Conservation (phyloP, 495 filamentous ascomycete genomes). For the Halenospora varia region DNA sequence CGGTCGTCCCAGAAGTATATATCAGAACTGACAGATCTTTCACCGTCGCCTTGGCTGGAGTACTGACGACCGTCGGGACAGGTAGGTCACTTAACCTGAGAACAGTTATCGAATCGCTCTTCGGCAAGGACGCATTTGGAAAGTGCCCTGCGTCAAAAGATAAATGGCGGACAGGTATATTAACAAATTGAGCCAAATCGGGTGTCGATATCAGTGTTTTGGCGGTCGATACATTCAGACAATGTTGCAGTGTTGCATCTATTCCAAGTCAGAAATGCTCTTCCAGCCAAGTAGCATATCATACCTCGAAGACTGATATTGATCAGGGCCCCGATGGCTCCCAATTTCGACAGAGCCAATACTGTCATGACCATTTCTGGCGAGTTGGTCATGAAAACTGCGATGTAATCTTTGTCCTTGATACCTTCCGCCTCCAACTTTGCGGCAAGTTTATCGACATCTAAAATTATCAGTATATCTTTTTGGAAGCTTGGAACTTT, state of each 20-base stretch:
- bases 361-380: conserved; percentile 24
- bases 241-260: conserved; percentile 39
- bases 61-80: neutral
- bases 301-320: conserved; percentile 25
- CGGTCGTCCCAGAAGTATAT: conserved; percentile 27
- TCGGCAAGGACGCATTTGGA: conserved; percentile 11
- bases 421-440: conserved; percentile 35
- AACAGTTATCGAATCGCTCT: neutral
- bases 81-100: conserved; percentile 1
- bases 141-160: conserved; percentile 40
- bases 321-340: conserved; percentile 19
- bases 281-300: neutral
- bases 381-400: conserved; percentile 39
- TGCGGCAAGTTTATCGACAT: conserved; percentile 42
- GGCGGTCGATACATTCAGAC: conserved; percentile 20
- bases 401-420: conserved; percentile 37
- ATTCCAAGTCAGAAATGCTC: conserved; percentile 6
- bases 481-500: neutral
- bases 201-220: conserved; percentile 35
- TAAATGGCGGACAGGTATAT: conserved; percentile 32
- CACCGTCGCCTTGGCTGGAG: conserved; percentile 33
- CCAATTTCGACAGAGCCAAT: conserved; percentile 18
- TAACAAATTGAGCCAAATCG: conserved; percentile 39
- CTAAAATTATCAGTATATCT: conserved; percentile 19
- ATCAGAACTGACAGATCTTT: conserved; percentile 13